A percentile compares a stretch with the other conserved stretches of the same genome.
Conservation (phyloP, 2,329 filamentous ascomycete genomes). For the Zasmidium cellare region DNA sequence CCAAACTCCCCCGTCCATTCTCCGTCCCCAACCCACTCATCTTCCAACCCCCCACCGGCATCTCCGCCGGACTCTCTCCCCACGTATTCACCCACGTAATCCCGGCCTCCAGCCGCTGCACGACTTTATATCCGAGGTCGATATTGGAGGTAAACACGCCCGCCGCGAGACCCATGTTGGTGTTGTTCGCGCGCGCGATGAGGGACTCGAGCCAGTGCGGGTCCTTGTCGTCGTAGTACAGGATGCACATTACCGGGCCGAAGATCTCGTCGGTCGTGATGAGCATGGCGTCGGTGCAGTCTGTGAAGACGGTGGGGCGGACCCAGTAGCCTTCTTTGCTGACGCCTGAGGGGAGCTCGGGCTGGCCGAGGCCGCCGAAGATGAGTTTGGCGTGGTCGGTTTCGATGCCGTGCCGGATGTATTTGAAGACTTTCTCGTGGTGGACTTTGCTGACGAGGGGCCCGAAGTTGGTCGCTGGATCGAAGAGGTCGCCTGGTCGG, state of each 20-base stretch:
- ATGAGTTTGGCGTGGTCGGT: slow-evolving; percentile 72
- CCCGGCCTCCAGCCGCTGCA: slow-evolving; percentile 72
- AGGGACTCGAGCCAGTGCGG: slow-evolving; percentile 63
- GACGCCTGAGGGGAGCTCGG: slow-evolving; percentile 47
- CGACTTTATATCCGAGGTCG: slow-evolving; percentile 69
- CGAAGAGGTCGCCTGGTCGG: slow-evolving; percentile 71
- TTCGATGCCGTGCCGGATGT: slow-evolving; percentile 74
- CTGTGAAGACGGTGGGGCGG: slow-evolving; percentile 77
- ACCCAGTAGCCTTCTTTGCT: slow-evolving; percentile 76
- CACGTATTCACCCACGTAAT: slow-evolving; percentile 94
- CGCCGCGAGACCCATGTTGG: slow-evolving; percentile 75
- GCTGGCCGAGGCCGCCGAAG: slow-evolving; percentile 66
- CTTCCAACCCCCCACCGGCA: slow-evolving; percentile 93
- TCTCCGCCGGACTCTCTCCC: slow-evolving; percentile 90
- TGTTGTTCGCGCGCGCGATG: slow-evolving; percentile 72
- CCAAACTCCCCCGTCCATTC: slow-evolving; percentile 77
- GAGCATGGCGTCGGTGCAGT: slow-evolving; percentile 80
- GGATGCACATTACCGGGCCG: slow-evolving; percentile 80
- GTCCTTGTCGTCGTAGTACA: slow-evolving; percentile 60
- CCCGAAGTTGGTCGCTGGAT: slow-evolving; percentile 76
- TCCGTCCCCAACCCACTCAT: slow-evolving; percentile 84
- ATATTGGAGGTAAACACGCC: slow-evolving; percentile 80
- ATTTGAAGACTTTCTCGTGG: slow-evolving; percentile 73
- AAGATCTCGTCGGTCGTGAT: slow-evolving; percentile 85
- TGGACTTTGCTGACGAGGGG: slow-evolving; percentile 76